Conservation (phyloP, 2,329 filamentous ascomycete genomes). For the Talaromyces sp. region DNA sequence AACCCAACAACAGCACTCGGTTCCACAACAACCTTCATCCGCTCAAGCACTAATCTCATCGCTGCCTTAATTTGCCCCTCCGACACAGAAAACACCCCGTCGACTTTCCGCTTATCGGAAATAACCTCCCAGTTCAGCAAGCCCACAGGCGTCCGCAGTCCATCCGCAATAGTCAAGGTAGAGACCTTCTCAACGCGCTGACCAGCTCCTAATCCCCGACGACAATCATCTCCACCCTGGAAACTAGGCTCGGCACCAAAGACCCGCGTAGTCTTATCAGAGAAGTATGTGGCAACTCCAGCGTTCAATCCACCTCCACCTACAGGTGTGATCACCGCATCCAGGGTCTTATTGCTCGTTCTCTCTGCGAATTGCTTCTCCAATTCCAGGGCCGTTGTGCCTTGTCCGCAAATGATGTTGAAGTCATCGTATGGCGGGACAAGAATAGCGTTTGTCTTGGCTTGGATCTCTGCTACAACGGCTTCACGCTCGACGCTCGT, state of each 20-base stretch:
- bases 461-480: constrained; percentile 68
- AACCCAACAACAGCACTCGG: constrained; percentile 83
- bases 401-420: constrained; percentile 89
- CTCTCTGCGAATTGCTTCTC: constrained; percentile 69
- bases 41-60: constrained; percentile 77
- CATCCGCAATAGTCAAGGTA: constrained; percentile 84
- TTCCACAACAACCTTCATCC: constrained; percentile 89
- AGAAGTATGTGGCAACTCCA: constrained; percentile 74
- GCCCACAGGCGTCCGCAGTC: constrained; percentile 81
- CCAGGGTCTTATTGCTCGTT: constrained; percentile 50
- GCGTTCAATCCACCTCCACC: constrained; percentile 88
- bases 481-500: constrained; percentile 81
- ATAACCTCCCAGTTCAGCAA: constrained; percentile 76
- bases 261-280: constrained; percentile 71
- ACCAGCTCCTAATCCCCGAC: constrained; percentile 68
- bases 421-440: constrained; percentile 92
- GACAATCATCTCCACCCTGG: constrained; percentile 81
- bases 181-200: constrained; percentile 68
- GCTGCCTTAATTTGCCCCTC: constrained; percentile 81
- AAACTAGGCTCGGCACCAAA: constrained; percentile 86
- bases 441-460: constrained; percentile 72
- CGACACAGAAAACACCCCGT: constrained; percentile 70
- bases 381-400: constrained; percentile 83
- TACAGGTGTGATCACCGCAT: constrained; percentile 79
- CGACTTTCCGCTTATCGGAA: constrained; percentile 69